Conservation (phyloP, 1,284 basidiomycete species). For the Athelia sp. region DNA sequence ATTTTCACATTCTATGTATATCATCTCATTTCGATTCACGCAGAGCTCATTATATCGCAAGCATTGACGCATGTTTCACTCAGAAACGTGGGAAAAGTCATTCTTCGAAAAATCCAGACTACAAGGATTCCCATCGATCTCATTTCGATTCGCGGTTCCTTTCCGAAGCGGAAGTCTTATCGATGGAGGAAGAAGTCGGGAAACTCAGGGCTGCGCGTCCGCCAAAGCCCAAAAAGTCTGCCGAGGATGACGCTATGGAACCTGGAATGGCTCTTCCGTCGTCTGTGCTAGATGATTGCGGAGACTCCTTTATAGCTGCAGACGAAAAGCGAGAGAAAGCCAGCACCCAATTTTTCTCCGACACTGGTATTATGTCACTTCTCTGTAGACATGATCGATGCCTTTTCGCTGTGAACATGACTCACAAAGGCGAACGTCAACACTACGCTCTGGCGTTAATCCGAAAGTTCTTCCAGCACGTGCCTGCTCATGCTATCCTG, state of each 20-base stretch:
- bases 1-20: neutral
- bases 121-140: neutral
- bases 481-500: too few relatives aligned
- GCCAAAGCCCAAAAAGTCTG: neutral
- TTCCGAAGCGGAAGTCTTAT: constrained; percentile 3
- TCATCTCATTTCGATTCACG: neutral
- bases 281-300: constrained; percentile 22
- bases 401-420: constrained; percentile 26
- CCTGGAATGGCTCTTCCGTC: constrained; percentile 16
- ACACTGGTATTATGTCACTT: constrained; percentile 26
- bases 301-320: constrained; percentile 28
- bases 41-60: constrained; percentile 11
- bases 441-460: constrained; percentile 21
- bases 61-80: constrained; percentile 17
- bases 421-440: constrained; percentile 24
- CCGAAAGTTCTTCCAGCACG: neutral
- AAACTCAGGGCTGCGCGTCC: neutral
- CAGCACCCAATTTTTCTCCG: constrained; percentile 22
- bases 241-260: constrained; percentile 1
- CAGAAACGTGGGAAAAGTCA: neutral
- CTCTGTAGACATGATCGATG: constrained; percentile 17
- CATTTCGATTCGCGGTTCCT: constrained; percentile 5
- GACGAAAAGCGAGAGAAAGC: constrained; percentile 24
- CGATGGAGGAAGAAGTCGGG: constrained; percentile 4
- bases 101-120: neutral